A percentile compares a stretch with the other conserved stretches of the same genome.
Evolutionary conservation across 305 asterid species (phyloP).

Genomic region (Fraxinus greggii): DNA sequence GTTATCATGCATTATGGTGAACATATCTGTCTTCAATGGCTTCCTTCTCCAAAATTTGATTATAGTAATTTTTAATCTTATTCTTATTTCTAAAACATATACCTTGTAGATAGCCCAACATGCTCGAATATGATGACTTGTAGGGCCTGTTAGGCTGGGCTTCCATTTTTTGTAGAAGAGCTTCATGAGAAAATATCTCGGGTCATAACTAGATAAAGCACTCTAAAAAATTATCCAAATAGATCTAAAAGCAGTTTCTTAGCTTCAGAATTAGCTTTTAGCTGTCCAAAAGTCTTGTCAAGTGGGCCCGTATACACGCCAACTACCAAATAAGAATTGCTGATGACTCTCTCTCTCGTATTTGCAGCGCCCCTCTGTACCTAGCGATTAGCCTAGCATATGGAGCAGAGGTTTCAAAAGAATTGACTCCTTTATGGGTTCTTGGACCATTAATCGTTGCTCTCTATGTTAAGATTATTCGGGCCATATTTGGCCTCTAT

Average conservation of each 20-base stretch:
- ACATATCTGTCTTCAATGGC: not conserved
- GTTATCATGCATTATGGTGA: not conserved
- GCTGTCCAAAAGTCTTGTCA: not conserved
- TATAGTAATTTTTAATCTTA: not conserved
- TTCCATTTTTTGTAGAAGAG: not conserved
- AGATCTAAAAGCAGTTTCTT: not conserved
- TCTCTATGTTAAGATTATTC: conserved; percentile 58
- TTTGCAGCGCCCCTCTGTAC: conserved; percentile 72
- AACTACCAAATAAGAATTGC: not conserved
- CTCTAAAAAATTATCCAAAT: not conserved
- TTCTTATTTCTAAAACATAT: not conserved
- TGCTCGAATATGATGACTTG: not conserved
- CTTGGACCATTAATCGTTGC: conserved; percentile 69
- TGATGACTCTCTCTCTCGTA: conserved; percentile 16
- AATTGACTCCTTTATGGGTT: conserved; percentile 82
- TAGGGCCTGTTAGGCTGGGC: not conserved
- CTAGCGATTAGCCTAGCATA: conserved; percentile 52
- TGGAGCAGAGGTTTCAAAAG: conserved; percentile 75
- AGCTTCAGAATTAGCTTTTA: not conserved
- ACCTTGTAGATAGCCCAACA: not conserved
- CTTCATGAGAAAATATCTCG: not conserved
- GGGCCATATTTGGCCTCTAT: conserved; percentile 53
- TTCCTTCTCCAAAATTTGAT: not conserved
- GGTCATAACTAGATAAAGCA: not conserved
- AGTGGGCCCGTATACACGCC: not conserved